These are phyloP conservation scores for Candida freyschussii DNA, from an alignment of 1,139 yeast species.

Conservation along the genomic window DNA sequence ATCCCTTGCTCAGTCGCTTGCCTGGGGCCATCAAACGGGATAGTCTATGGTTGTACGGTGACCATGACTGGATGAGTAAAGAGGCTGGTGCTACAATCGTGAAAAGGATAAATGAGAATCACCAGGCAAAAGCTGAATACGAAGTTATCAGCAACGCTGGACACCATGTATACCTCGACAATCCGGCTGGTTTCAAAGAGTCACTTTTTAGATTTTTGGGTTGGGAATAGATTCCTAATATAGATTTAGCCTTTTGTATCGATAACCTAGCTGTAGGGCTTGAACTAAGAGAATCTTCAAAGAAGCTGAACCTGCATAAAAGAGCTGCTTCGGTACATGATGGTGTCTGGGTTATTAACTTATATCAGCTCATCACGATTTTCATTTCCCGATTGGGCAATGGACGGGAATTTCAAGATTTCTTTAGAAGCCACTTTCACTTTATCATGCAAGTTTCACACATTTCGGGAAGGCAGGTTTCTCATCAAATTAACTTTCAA, in stretches of 20 bases:
- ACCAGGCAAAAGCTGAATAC: constrained; percentile 33
- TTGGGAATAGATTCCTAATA: constrained; percentile 8
- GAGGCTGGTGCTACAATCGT: constrained; percentile 60
- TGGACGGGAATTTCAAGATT: too few relatives aligned
- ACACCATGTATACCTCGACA: constrained; percentile 76
- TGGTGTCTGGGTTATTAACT: too few relatives aligned
- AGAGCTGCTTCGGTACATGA: too few relatives aligned
- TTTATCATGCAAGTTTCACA: too few relatives aligned
- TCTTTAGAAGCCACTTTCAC: too few relatives aligned
- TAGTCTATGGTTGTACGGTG: constrained; percentile 69
- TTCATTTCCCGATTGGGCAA: too few relatives aligned
- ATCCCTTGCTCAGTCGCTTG: constrained; percentile 69
- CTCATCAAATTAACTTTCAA: too few relatives aligned
- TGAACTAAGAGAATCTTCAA: not conserved
- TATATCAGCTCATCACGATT: too few relatives aligned
- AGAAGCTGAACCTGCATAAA: too few relatives aligned
- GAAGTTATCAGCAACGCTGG: constrained; percentile 55
- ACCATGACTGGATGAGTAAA: constrained; percentile 81
- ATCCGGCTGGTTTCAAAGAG: constrained; percentile 36
- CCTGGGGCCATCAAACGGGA: constrained; percentile 41
- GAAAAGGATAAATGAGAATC: constrained; percentile 23
- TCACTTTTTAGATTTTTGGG: constrained; percentile 20
- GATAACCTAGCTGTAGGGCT: too few relatives aligned
- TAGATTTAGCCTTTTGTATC: not conserved
- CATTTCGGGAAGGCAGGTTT: too few relatives aligned